Conservation (phyloP, 352 stramenopile species). For the Pythium oligandrum region DNA sequence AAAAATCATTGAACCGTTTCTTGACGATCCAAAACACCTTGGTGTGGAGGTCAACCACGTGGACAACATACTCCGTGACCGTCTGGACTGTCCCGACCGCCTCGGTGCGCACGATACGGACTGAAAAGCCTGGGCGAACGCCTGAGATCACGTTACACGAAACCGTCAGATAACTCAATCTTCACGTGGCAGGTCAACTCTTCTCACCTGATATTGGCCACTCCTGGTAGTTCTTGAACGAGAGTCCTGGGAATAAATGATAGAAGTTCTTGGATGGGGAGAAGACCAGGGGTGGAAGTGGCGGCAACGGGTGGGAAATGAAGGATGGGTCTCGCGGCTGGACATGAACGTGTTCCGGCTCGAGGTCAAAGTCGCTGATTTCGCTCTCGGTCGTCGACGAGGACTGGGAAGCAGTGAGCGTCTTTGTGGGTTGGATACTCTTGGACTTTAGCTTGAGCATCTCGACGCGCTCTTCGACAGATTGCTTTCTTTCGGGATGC, state of each 20-base stretch:
- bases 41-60: conserved; percentile 74
- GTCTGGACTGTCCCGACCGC: conserved; percentile 45
- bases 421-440: too few relatives aligned
- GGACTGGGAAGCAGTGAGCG: too few relatives aligned
- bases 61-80: conserved; percentile 69
- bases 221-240: conserved; percentile 46
- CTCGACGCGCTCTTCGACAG: too few relatives aligned
- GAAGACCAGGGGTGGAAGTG: conserved; percentile 51
- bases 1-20: conserved; percentile 76
- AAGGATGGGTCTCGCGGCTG: conserved; percentile 14
- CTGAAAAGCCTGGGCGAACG: conserved; percentile 61
- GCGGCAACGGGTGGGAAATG: conserved; percentile 31
- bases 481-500: conserved; percentile 2
- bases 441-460: too few relatives aligned
- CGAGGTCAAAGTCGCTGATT: conserved; percentile 1
- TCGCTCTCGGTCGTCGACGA: too few relatives aligned
- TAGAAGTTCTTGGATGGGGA: conserved; percentile 35
- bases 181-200: too few relatives aligned
- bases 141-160: conserved; percentile 10
- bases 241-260: conserved; percentile 31
- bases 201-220: conserved; percentile 22
- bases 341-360: conserved; percentile 5
- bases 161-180: too few relatives aligned
- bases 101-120: conserved; percentile 65
- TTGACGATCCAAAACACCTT: conserved; percentile 83